Base-by-base conservation (phyloP, 768 basidiomycete genomes). In the Grammothele lineata region DNA sequence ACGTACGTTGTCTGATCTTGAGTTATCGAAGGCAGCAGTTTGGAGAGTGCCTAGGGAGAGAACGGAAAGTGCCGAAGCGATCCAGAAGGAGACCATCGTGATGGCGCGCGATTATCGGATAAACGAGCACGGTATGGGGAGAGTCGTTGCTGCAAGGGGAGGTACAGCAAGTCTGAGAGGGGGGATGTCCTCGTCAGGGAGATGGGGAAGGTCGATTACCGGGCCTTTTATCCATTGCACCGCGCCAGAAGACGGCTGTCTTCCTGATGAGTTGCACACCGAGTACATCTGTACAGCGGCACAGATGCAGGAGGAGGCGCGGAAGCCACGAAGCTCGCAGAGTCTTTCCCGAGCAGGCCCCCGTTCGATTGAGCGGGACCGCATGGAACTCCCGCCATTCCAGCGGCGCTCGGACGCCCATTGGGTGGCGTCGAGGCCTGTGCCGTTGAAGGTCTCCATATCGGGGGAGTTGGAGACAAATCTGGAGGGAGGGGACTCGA, bases 1-100 rank as follows among this genome's bases (percentile, higher is more conserved):
- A 52, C 56, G 21, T 23, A 57, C 57, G 36, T 57, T 57, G 43
- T 57, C 57, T 9, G 45, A 37, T 22, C 47, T 32, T 21, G 50
- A 47, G 40, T 48, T 57, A 18, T 52, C 47, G 49, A 46, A 57
- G 18, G 50, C 57, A 9, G 36, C 17, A 37, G 30, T 53, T 3
- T 27, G 43, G 41, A 53, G 37, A 11, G 49, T 40, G 23, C 45
- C 45, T 6, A 51, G 21, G 33, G 45, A 47, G 15, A 55, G 36
- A 17, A 33, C 37, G 18, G 45, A 49, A 22, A 53, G 38, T 33
- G 43, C 35, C 30, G 50, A 38, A 26, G 41, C 37, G 32, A 54
- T 40, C 43, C 44, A 43, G 44, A 47, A 47, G 46, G 48, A 48
- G 22, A 42, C 26, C 48, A 53, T 53, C 42, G 40, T 48, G 33